Percentiles rank a stretch among this genome's conserved stretches.
Conservation (phyloP, 2,329 filamentous ascomycete genomes). For the Cladosporium sp. region DNA sequence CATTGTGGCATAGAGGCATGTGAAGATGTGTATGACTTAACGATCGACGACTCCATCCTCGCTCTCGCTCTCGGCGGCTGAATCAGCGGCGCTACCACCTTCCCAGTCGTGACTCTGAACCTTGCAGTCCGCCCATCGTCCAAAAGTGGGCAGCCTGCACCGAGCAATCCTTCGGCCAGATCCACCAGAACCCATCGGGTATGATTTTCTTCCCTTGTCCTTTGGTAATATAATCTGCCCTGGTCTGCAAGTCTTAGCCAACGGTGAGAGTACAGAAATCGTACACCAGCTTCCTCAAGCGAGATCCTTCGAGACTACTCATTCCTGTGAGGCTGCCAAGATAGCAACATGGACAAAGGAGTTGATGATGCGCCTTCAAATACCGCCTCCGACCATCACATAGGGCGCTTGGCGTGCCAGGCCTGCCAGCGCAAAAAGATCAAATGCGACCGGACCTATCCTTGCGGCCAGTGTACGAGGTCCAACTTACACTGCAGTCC, state of each 20-base stretch:
- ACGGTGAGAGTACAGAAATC: not conserved
- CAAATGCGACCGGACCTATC: conserved; percentile 27
- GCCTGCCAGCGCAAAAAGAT: conserved; percentile 30
- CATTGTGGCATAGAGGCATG: too few species aligned
- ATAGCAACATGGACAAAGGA: conserved; percentile 2
- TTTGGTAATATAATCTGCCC: not conserved
- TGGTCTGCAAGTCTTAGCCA: too few species aligned
- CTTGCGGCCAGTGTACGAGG: conserved; percentile 26
- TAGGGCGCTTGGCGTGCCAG: conserved; percentile 28
- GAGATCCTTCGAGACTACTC: not conserved
- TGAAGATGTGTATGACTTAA: too few species aligned
- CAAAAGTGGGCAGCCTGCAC: too few species aligned
- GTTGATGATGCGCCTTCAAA: not conserved
- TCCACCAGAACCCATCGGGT: not conserved
- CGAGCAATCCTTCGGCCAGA: too few species aligned
- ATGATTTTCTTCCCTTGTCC: not conserved
- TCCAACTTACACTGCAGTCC: conserved; percentile 23
- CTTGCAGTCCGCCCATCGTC: not conserved
- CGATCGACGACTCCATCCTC: too few species aligned
- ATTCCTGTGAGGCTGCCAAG: not conserved
- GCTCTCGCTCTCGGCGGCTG: not conserved
- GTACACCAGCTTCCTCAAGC: not conserved
- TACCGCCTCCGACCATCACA: conserved; percentile 13
- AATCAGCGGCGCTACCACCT: conserved; percentile 1
- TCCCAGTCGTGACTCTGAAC: not conserved